These are phyloP conservation scores for Rubroboletus pulcherrimus DNA, from an alignment of 768 basidiomycete species.

Conservation along the genomic window DNA sequence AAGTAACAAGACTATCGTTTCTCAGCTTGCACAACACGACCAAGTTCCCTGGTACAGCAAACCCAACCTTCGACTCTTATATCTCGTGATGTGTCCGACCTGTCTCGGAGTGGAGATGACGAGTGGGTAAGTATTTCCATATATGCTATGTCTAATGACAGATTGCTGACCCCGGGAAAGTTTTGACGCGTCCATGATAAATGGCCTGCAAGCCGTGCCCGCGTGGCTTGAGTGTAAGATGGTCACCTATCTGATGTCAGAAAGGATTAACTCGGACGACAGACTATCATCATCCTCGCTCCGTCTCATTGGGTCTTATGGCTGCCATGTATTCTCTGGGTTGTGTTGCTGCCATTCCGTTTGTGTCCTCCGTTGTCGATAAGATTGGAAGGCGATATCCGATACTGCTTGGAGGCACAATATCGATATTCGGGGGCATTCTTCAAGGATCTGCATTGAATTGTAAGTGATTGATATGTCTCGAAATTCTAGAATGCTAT, in stretches of 20 bases:
- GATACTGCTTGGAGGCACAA: conserved; percentile 11
- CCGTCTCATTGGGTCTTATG: conserved; percentile 33
- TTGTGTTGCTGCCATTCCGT: conserved; percentile 49
- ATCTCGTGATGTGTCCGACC: conserved; percentile 51
- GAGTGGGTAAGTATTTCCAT: conserved; percentile 10
- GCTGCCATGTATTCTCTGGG: conserved; percentile 61
- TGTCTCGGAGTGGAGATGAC: conserved; percentile 22
- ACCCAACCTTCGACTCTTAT: conserved; percentile 52
- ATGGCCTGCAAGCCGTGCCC: conserved; percentile 55
- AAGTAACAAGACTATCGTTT: conserved; percentile 11
- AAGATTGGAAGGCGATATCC: conserved; percentile 14
- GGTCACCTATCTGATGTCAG: neutral
- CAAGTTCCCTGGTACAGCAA: conserved; percentile 59
- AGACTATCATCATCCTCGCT: conserved; percentile 57
- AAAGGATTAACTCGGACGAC: neutral
- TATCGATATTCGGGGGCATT: conserved; percentile 10
- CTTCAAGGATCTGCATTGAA: conserved; percentile 16
- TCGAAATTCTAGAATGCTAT: neutral
- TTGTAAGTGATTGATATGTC: neutral
- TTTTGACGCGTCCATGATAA: conserved; percentile 52
- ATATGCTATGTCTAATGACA: neutral
- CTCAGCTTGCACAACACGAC: conserved; percentile 36
- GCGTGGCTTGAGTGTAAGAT: conserved; percentile 53
- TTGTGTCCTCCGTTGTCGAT: conserved; percentile 20
- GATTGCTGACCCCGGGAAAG: conserved; percentile 5